These are phyloP conservation scores for Candida bentonensis DNA, from an alignment of 805 yeast genomes.

Conservation along the genomic window DNA sequence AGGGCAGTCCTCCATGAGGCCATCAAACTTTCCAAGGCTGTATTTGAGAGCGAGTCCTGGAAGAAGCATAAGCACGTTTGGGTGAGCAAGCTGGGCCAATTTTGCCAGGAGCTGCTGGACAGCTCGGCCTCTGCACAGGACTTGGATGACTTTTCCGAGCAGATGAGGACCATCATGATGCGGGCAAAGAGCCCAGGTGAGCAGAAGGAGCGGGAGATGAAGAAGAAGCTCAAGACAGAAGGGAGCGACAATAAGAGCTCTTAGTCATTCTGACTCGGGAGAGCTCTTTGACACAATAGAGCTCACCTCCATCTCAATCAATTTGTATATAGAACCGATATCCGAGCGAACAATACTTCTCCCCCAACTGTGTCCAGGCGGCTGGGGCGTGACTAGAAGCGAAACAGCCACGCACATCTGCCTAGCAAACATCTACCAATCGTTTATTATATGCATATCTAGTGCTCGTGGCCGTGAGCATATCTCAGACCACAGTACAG, in stretches of 20 bases:
- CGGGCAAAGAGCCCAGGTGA: neutral
- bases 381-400: too few species aligned
- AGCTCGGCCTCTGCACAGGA: neutral
- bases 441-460: too few species aligned
- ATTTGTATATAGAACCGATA: too few species aligned
- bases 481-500: conserved; percentile 45
- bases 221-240: neutral
- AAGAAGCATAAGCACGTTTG: conserved; percentile 5
- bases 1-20: neutral
- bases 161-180: neutral
- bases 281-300: too few species aligned
- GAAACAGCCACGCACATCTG: too few species aligned
- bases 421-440: too few species aligned
- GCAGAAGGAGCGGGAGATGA: neutral
- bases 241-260: too few species aligned
- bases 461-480: conserved; percentile 10
- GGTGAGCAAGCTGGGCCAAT: conserved; percentile 3
- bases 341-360: too few species aligned
- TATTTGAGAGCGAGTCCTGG: conserved; percentile 5
- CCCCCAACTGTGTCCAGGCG: too few species aligned
- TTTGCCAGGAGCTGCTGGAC: conserved; percentile 1
- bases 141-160: neutral
- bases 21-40: neutral
- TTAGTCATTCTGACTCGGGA: too few species aligned
- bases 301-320: too few species aligned